These are phyloP conservation scores for Chaetothyriales sp. DNA, from an alignment of 2,329 filamentous ascomycete genomes.

Conservation along the genomic window DNA sequence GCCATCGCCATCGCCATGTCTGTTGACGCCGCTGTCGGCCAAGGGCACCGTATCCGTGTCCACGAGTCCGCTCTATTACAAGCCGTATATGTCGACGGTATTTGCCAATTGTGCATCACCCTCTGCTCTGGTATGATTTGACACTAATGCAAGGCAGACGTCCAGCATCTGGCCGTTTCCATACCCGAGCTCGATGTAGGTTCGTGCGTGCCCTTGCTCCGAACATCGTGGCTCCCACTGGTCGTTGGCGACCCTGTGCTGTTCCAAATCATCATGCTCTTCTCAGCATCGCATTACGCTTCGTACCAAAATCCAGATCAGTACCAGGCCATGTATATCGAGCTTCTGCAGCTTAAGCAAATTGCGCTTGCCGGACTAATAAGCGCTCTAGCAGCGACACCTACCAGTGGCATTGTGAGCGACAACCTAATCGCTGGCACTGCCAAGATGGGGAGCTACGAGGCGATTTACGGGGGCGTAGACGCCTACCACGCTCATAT, in stretches of 20 bases:
- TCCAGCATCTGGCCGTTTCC: conserved; percentile 26
- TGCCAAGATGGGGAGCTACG: conserved; percentile 40
- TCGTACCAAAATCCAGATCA: conserved; percentile 17
- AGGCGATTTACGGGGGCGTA: conserved; percentile 36
- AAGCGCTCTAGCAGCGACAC: neutral
- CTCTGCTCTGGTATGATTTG: no score
- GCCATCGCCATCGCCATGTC: no score
- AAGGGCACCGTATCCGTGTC: neutral
- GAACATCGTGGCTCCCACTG: conserved; percentile 29
- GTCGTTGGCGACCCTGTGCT: conserved; percentile 28
- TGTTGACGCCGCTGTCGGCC: neutral
- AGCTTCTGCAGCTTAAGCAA: conserved; percentile 31
- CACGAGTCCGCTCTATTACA: neutral
- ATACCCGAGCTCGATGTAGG: conserved; percentile 30
- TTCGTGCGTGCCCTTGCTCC: conserved; percentile 23
- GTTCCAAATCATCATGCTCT: conserved; percentile 30
- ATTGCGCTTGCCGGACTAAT: conserved; percentile 26
- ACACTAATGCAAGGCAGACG: neutral
- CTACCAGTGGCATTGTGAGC: neutral
- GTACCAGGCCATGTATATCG: conserved; percentile 9
- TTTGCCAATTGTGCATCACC: neutral
- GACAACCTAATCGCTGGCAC: conserved; percentile 36
- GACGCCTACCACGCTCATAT: conserved; percentile 36
- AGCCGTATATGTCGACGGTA: neutral
- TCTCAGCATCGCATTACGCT: conserved; percentile 30